Evolutionary conservation across 2,329 filamentous ascomycete genomes (phyloP).

Genomic region (Arthroderma uncinatum): DNA sequence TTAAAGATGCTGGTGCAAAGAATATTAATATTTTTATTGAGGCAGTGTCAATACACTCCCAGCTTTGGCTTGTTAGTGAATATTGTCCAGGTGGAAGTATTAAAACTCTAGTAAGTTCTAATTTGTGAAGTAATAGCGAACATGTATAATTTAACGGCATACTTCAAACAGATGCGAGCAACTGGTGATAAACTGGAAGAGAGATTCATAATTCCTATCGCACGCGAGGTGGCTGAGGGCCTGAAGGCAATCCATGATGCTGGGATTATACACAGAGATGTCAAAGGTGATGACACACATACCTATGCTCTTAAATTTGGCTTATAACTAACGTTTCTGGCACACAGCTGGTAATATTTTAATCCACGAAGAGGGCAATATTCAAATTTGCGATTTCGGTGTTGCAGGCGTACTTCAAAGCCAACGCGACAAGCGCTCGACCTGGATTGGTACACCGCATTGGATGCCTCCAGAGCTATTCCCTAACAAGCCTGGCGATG

Average conservation of each 20-base stretch:
- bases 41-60: conserved; percentile 51
- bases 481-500: conserved; percentile 21
- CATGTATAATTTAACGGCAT: background rate
- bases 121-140: background rate
- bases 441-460: conserved; percentile 54
- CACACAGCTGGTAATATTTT: conserved; percentile 49
- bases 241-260: conserved; percentile 53
- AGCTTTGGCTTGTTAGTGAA: conserved; percentile 56
- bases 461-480: conserved; percentile 57
- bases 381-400: conserved; percentile 56
- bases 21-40: conserved; percentile 56
- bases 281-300: conserved; percentile 42
- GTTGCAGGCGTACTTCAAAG: conserved; percentile 53
- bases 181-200: conserved; percentile 44
- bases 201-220: conserved; percentile 52
- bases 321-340: background rate
- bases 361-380: conserved; percentile 50
- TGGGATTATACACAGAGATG: conserved; percentile 55
- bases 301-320: background rate
- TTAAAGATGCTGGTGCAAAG: conserved; percentile 50
- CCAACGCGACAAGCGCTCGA: conserved; percentile 49
- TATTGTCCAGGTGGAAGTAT: conserved; percentile 57
- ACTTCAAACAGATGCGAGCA: conserved; percentile 34
- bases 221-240: conserved; percentile 51
- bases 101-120: conserved; percentile 45